Evolutionary conservation across 805 yeast species (phyloP).

Genomic region (Teunomyces tritomae): DNA sequence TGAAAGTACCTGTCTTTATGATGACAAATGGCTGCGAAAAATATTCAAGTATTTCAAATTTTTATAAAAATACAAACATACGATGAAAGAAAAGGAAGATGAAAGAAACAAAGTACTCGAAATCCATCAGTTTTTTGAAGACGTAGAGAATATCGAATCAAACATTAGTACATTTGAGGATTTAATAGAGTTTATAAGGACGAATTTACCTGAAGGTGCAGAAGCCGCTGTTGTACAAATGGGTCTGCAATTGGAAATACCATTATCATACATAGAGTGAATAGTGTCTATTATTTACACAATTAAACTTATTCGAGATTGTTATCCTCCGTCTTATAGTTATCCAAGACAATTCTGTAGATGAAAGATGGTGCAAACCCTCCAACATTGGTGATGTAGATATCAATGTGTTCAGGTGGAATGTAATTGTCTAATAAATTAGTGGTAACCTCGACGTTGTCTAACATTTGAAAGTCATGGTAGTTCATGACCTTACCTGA

Average conservation of each 20-base stretch:
- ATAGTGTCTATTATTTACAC: not conserved
- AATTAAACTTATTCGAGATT: constrained; percentile 40
- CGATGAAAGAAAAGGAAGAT: not conserved
- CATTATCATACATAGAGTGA: not conserved
- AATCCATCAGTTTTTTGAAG: not conserved
- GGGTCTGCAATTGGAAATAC: not conserved
- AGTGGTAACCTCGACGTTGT: constrained; percentile 68
- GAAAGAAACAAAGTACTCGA: not conserved
- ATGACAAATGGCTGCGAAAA: not conserved
- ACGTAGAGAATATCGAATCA: not conserved
- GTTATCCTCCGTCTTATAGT: constrained; percentile 84
- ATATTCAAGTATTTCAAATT: not conserved
- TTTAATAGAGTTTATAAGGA: not conserved
- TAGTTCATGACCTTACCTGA: constrained; percentile 85
- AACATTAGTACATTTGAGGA: not conserved
- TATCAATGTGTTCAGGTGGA: constrained; percentile 91
- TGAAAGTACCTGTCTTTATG: too few relatives aligned
- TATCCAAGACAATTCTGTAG: constrained; percentile 91
- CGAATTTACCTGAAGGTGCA: not conserved
- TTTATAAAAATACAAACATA: not conserved
- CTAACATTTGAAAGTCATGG: constrained; percentile 65
- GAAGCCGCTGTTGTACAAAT: not conserved
- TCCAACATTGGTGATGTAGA: constrained; percentile 91
- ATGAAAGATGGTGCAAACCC: constrained; percentile 96
- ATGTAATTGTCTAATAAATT: constrained; percentile 91